These are phyloP conservation scores for Talaromyces ruber DNA, from an alignment of 495 filamentous ascomycete species.

Conservation along the genomic window DNA sequence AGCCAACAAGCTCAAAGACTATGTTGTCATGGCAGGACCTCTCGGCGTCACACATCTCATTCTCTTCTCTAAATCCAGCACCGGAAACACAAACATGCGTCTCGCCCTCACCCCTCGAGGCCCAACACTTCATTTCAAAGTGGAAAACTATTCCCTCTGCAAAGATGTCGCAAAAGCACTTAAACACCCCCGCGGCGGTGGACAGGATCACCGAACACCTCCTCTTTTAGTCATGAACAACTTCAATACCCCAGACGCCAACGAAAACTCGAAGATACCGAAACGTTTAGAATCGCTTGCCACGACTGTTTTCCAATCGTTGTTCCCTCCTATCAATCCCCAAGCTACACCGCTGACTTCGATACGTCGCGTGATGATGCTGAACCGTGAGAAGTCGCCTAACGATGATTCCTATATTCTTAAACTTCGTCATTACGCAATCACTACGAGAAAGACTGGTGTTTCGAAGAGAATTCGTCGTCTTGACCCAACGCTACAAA, in stretches of 20 bases:
- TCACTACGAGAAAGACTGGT: conserved; percentile 78
- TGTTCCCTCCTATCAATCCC: conserved; percentile 94
- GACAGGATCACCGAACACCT: conserved; percentile 73
- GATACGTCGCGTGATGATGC: conserved; percentile 79
- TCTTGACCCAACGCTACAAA: conserved; percentile 77
- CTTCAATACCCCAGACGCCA: conserved; percentile 59
- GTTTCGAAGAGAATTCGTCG: conserved; percentile 75
- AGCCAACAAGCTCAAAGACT: conserved; percentile 85
- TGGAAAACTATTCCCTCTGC: conserved; percentile 93
- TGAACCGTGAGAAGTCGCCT: conserved; percentile 65
- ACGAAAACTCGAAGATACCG: conserved; percentile 51
- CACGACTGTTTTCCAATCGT: conserved; percentile 89
- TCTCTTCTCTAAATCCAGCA: conserved; percentile 82
- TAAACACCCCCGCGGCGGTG: conserved; percentile 71
- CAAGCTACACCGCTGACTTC: conserved; percentile 79
- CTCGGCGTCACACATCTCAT: conserved; percentile 90
- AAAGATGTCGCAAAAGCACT: conserved; percentile 78
- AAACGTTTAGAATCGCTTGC: conserved; percentile 90
- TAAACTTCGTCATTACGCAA: conserved; percentile 89
- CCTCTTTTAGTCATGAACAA: conserved; percentile 98
- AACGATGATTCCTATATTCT: conserved; percentile 70
- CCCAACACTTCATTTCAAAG: conserved; percentile 86
- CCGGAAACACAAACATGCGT: conserved; percentile 88
- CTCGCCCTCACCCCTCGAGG: conserved; percentile 84
- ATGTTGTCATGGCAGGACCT: conserved; percentile 90